Base-by-base conservation (phyloP, 148 eudicot species). In the Rhododendron williamsianum region DNA sequence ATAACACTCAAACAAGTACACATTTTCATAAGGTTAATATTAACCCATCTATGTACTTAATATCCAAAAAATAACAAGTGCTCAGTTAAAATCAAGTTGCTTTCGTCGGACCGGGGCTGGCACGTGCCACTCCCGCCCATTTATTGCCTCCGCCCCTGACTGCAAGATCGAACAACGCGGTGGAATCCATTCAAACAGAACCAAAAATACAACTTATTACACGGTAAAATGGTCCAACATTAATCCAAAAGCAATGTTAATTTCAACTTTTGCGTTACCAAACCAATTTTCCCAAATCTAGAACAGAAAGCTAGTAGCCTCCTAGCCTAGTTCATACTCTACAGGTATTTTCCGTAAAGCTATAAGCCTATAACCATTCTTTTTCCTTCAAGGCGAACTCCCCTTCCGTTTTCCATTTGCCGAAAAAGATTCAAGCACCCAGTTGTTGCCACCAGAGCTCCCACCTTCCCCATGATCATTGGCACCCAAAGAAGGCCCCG, bases 391-490 rank as follows among this genome's bases (percentile, higher is more conserved):
- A 78, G 86, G 86, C 33, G 82, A 85, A 27, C 27, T 23, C 77
- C 46, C 67, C 25, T 56, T 85, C 10, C 77, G 41, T 85, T 78
- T 85, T 41, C 67, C 83, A 85, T 84, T 82, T 76, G 83, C 23
- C 58, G 84, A 73, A 36, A 85, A 80, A 33, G 92, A 90, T 74
- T 88, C 90, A 81, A 88, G 90, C 69, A 88, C 85, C 87, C 92
- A 91, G 23, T 54, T 82, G 52, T 76, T 87, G 83, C 82, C 18
- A 25, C 86, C 69, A 35, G 90, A 80, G 86, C 84, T 87, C 23
- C 88, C 84, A 87, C 60, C 74, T 41, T 85, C 90, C 33, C 88
- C 87, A 73, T n/a, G n/a, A n/a, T 85, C 89, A 33, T 65, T 84
- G 41, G 86, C 67, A 35, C 46, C 82, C 9, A 52, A 65, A 60